phyloP scores from a whole-genome alignment of 805 yeast genomes.

The Yarrowia porcina region DNA sequence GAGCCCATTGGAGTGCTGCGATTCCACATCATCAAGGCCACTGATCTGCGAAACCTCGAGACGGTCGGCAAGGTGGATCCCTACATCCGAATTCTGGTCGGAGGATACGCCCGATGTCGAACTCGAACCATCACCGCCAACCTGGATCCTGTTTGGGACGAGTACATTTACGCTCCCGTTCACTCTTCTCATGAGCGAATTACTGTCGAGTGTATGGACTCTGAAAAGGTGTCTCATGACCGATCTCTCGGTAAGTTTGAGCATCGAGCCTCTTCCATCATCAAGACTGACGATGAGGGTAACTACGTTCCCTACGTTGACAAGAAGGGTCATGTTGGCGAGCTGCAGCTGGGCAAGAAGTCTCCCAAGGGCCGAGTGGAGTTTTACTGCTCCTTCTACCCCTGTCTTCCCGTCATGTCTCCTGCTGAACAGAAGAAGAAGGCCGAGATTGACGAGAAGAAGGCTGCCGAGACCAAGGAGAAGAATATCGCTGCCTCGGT shows the following conservation, averaged over 20 bases:
- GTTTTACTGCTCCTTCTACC: constrained; percentile 78
- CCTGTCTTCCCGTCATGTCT: constrained; percentile 72
- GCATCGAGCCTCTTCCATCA: constrained; percentile 61
- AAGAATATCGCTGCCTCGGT: constrained; percentile 24
- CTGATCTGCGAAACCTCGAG: constrained; percentile 77
- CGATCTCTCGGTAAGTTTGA: constrained; percentile 83
- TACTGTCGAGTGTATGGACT: constrained; percentile 89
- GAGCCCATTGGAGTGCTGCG: constrained; percentile 93
- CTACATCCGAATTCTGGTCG: constrained; percentile 73
- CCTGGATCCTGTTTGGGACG: constrained; percentile 80
- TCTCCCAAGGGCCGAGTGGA: constrained; percentile 81
- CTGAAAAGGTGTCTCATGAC: constrained; percentile 72
- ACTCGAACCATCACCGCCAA: constrained; percentile 66
- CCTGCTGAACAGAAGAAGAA: constrained; percentile 57
- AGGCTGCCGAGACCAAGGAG: constrained; percentile 38
- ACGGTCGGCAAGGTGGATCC: constrained; percentile 91
- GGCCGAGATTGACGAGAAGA: constrained; percentile 39
- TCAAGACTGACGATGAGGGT: constrained; percentile 61
- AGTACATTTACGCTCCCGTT: constrained; percentile 75
- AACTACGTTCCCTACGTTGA: constrained; percentile 41
- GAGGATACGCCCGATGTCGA: constrained; percentile 72
- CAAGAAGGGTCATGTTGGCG: constrained; percentile 49
- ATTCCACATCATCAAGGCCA: constrained; percentile 63
- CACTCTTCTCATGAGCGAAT: constrained; percentile 78
- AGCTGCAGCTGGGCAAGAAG: constrained; percentile 62